A percentile compares a stretch with the other conserved stretches of the same genome.
These are phyloP conservation scores for Cenchrus fungigraminus DNA, from an alignment of 176 grass and related monocot species.

Conservation along the genomic window DNA sequence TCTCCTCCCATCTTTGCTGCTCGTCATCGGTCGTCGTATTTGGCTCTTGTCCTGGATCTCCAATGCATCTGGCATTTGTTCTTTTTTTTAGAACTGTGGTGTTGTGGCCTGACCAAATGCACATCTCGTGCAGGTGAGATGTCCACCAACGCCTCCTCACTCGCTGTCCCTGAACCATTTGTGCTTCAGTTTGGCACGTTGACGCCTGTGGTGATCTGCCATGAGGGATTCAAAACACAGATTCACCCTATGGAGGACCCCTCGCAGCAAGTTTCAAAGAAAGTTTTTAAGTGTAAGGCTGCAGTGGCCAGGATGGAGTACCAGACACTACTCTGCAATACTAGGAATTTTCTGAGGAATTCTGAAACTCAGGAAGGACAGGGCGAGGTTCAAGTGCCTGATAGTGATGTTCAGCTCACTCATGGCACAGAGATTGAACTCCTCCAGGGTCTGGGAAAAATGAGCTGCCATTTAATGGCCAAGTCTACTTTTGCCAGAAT, in stretches of 20 bases:
- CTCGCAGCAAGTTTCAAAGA: not conserved
- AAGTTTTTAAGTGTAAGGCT: not conserved
- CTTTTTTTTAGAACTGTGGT: no score
- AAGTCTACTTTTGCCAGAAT: not conserved
- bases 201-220: not conserved
- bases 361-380: not conserved
- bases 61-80: not conserved
- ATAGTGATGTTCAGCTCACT: no score
- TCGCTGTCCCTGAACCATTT: no score
- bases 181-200: not conserved
- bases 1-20: constrained; percentile 12
- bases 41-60: not conserved
- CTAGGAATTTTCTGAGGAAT: not conserved
- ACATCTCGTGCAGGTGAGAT: constrained; percentile 32
- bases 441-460: not conserved
- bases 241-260: not conserved
- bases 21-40: not conserved
- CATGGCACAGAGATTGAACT: not conserved
- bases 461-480: not conserved
- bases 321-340: not conserved
- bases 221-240: not conserved
- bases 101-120: not conserved
- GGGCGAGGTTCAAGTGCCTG: no score
- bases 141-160: not conserved
- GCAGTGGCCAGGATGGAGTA: not conserved